These are phyloP conservation scores for Coemansia sp. DNA, from an alignment of 192 early-diverging fungal genomes.

Conservation along the genomic window DNA sequence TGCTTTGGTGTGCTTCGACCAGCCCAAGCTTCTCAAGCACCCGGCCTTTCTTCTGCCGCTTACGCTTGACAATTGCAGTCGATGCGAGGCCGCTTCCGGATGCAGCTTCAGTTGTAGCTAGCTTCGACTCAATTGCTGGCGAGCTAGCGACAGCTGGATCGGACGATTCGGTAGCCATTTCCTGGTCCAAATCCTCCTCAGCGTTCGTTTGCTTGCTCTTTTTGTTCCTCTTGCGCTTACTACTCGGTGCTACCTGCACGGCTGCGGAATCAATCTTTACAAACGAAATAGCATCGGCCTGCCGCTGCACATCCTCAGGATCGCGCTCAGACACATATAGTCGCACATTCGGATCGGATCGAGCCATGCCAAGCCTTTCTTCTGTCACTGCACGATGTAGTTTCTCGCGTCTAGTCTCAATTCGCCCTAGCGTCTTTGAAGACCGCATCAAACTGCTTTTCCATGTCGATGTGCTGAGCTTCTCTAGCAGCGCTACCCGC, in stretches of 20 bases:
- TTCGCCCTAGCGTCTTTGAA: constrained; percentile 63
- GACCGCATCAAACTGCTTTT: constrained; percentile 68
- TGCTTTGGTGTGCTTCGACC: constrained; percentile 9
- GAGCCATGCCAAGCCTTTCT: constrained; percentile 60
- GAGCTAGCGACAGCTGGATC: too few species aligned
- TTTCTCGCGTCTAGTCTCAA: constrained; percentile 66
- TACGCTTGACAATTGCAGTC: constrained; percentile 48
- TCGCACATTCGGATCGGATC: constrained; percentile 58
- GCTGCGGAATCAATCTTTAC: not conserved
- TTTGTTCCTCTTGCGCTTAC: constrained; percentile 9
- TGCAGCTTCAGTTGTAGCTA: constrained; percentile 1
- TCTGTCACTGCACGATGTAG: constrained; percentile 65
- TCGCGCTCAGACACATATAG: constrained; percentile 58
- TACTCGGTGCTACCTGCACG: not conserved
- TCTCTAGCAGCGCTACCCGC: constrained; percentile 62
- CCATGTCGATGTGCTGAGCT: constrained; percentile 63
- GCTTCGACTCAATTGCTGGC: not conserved
- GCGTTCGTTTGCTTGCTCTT: not conserved
- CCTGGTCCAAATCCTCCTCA: not conserved
- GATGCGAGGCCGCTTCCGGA: constrained; percentile 43
- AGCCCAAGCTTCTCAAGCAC: constrained; percentile 37
- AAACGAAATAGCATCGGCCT: constrained; percentile 12
- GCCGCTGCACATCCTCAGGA: constrained; percentile 38
- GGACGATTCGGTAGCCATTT: not conserved
- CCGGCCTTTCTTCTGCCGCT: constrained; percentile 55